These are phyloP conservation scores for Pseudogymnoascus sp. DNA, from an alignment of 2,329 filamentous ascomycete species.

Conservation along the genomic window DNA sequence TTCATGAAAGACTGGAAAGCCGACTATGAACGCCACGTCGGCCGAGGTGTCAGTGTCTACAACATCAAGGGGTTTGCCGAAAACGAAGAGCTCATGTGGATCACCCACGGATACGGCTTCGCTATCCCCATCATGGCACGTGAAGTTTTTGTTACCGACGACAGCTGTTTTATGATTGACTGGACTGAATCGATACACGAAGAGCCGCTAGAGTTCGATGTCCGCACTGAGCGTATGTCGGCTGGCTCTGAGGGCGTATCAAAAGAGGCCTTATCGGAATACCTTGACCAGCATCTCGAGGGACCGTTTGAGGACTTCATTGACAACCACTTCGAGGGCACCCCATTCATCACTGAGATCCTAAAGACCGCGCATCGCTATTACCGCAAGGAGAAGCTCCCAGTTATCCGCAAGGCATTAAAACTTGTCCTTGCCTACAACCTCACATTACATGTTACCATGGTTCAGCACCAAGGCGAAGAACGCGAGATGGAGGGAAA, in stretches of 20 bases:
- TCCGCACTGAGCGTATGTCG: conserved; percentile 80
- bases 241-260: conserved; percentile 85
- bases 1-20: conserved; percentile 99
- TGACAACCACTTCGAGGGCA: conserved; percentile 93
- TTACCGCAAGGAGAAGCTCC: conserved; percentile 79
- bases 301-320: conserved; percentile 88
- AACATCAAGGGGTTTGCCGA: conserved; percentile 82
- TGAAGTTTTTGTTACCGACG: conserved; percentile 86
- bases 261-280: conserved; percentile 73
- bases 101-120: conserved; percentile 94
- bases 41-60: conserved; percentile 78
- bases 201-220: conserved; percentile 73
- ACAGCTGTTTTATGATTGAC: conserved; percentile 86
- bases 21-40: conserved; percentile 87
- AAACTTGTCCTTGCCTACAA: conserved; percentile 96
- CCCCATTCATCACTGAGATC: conserved; percentile 89
- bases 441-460: conserved; percentile 85
- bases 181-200: conserved; percentile 81
- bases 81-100: conserved; percentile 70
- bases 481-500: conserved; percentile 72
- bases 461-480: conserved; percentile 82
- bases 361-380: conserved; percentile 93
- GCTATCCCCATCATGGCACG: conserved; percentile 87
- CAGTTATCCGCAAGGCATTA: conserved; percentile 87
- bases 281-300: conserved; percentile 92